Conservation (phyloP, 1,139 yeast species). For the Pichia sp. region DNA sequence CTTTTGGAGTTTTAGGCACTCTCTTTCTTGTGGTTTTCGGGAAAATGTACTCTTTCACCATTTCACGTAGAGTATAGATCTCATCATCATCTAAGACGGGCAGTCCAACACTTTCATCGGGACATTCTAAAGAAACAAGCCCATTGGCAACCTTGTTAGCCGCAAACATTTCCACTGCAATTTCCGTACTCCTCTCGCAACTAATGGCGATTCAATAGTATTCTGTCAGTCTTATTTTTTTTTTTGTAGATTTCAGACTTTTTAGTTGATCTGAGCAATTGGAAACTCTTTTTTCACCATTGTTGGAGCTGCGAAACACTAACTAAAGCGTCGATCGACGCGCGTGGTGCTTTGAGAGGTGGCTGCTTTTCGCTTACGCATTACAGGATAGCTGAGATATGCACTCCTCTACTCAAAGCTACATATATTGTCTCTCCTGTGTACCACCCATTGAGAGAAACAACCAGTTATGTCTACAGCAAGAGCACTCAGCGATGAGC, state of each 20-base stretch:
- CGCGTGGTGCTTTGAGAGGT: not conserved
- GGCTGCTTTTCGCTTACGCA: not conserved
- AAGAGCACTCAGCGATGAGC: constrained; percentile 37
- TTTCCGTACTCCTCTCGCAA: too few relatives aligned
- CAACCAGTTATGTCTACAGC: constrained; percentile 24
- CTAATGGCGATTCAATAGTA: too few relatives aligned
- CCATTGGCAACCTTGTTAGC: not conserved
- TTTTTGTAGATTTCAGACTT: too few relatives aligned
- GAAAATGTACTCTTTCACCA: not conserved
- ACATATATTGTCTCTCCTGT: not conserved
- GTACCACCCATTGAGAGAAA: not conserved
- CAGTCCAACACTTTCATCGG: too few relatives aligned
- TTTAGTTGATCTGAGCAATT: too few relatives aligned
- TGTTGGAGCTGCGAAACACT: not conserved
- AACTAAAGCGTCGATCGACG: not conserved
- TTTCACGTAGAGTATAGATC: not conserved
- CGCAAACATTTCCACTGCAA: not conserved
- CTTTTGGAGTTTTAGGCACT: not conserved
- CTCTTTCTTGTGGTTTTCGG: not conserved
- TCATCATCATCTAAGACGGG: not conserved
- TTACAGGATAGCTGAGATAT: not conserved
- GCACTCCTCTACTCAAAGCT: too few relatives aligned
- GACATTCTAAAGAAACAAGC: too few relatives aligned
- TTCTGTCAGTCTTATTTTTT: too few relatives aligned
- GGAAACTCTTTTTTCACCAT: too few relatives aligned